Percentiles rank a stretch among this genome's conserved stretches.
These are phyloP conservation scores for Naganishia friedmannii DNA, from an alignment of 768 basidiomycete genomes.

Conservation along the genomic window DNA sequence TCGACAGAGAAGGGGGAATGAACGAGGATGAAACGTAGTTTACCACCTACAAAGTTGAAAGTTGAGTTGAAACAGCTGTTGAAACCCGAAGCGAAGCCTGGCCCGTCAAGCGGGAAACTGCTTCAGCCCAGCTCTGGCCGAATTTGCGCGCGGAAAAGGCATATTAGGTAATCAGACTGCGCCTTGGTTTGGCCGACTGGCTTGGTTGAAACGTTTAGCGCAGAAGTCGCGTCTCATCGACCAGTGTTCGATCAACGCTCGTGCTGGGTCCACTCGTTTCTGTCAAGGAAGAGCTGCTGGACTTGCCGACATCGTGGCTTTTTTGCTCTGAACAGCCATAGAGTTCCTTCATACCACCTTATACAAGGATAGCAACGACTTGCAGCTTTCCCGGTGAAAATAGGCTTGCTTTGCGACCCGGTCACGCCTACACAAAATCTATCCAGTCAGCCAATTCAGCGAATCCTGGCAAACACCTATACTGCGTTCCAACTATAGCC, in stretches of 20 bases:
- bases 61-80: too few species aligned
- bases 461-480: not conserved
- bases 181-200: constrained; percentile 11
- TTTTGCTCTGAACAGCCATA: not conserved
- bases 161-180: constrained; percentile 4
- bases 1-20: not conserved
- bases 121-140: not conserved
- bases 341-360: not conserved
- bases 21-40: constrained; percentile 20
- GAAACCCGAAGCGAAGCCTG: not conserved
- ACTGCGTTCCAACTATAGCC: not conserved
- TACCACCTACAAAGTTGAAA: not conserved
- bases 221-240: not conserved
- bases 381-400: not conserved
- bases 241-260: constrained; percentile 3
- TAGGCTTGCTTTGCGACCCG: not conserved
- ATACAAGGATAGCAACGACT: not conserved
- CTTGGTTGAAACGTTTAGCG: not conserved
- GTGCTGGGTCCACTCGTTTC: too few species aligned
- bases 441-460: constrained; percentile 4
- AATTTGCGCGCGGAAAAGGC: not conserved
- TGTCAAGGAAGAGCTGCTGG: not conserved
- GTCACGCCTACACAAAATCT: not conserved
- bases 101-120: not conserved
- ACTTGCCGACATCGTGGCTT: not conserved